Conservation (phyloP, 179 eudicot species). For the Spinacia oleracea region DNA sequence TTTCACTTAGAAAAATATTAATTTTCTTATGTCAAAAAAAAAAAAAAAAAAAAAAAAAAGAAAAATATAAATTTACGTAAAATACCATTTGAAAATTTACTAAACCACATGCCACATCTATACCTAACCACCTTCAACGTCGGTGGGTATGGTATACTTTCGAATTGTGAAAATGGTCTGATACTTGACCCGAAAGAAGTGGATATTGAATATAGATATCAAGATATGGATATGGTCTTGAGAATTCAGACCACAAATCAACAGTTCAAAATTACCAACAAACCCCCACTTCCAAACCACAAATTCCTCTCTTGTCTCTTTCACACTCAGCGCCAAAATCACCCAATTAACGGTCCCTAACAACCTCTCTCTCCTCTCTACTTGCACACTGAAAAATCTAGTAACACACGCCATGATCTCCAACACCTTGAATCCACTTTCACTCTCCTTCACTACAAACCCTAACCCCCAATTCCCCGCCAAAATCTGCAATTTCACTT, state of each 20-base stretch:
- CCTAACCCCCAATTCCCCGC: constrained; percentile 18
- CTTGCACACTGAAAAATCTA: background rate
- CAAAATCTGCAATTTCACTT: background rate
- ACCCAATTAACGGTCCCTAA: constrained; percentile 27
- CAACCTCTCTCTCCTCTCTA: constrained; percentile 16
- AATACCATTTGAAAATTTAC: too few relatives aligned
- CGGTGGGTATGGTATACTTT: too few relatives aligned
- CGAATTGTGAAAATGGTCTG: too few relatives aligned
- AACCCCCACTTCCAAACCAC: constrained; percentile 29
- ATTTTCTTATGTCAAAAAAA: too few relatives aligned
- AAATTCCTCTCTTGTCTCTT: constrained; percentile 11
- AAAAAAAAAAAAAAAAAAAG: too few relatives aligned
- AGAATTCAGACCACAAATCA: constrained; percentile 17
- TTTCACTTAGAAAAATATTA: too few relatives aligned
- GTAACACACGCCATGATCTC: constrained; percentile 25
- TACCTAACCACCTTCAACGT: too few relatives aligned
- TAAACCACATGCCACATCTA: too few relatives aligned
- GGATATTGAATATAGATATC: too few relatives aligned
- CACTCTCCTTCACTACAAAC: constrained; percentile 20
- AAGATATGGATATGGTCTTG: too few relatives aligned
- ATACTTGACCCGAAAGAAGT: too few relatives aligned
- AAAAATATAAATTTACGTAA: too few relatives aligned
- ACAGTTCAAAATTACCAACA: constrained; percentile 12
- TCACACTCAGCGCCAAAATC: constrained; percentile 23
- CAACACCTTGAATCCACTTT: constrained; percentile 28